Evolutionary conservation across 2,329 filamentous ascomycete genomes (phyloP).

Genomic region (Cladophialophora exuberans): DNA sequence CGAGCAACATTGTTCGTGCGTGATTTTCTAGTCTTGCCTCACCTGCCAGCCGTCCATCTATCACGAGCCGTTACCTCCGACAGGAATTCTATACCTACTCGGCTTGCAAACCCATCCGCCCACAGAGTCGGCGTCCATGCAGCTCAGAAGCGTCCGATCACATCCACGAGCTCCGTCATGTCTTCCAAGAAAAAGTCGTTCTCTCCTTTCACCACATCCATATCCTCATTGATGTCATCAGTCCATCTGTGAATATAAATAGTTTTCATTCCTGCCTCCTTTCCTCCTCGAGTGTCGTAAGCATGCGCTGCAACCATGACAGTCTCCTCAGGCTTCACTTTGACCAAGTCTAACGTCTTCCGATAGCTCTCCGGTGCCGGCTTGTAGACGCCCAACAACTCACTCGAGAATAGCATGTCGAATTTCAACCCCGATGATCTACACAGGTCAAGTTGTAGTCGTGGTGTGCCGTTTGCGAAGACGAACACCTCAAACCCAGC

Average conservation of each 20-base stretch:
- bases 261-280: conserved; percentile 53
- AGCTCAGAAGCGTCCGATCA: no score
- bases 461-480: conserved; percentile 59
- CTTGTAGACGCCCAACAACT: conserved; percentile 55
- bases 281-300: conserved; percentile 57
- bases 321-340: conserved; percentile 50
- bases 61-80: no score
- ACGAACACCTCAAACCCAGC: conserved; percentile 51
- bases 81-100: no score
- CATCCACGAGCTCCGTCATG: no score
- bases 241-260: conserved; percentile 58
- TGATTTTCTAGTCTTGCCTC: no score
- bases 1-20: no score
- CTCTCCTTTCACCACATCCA: conserved; percentile 45
- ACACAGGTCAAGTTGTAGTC: conserved; percentile 58
- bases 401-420: conserved; percentile 57
- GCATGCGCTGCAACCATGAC: conserved; percentile 60
- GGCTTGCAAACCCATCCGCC: no score
- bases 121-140: no score
- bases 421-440: conserved; percentile 54
- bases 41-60: no score
- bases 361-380: conserved; percentile 53
- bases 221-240: conserved; percentile 56
- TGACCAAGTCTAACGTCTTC: conserved; percentile 50
- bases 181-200: conserved; percentile 43